Percentiles rank a stretch among this genome's conserved stretches.
Conservation (phyloP, 768 basidiomycete genomes). For the Ephemerocybe angulata region DNA sequence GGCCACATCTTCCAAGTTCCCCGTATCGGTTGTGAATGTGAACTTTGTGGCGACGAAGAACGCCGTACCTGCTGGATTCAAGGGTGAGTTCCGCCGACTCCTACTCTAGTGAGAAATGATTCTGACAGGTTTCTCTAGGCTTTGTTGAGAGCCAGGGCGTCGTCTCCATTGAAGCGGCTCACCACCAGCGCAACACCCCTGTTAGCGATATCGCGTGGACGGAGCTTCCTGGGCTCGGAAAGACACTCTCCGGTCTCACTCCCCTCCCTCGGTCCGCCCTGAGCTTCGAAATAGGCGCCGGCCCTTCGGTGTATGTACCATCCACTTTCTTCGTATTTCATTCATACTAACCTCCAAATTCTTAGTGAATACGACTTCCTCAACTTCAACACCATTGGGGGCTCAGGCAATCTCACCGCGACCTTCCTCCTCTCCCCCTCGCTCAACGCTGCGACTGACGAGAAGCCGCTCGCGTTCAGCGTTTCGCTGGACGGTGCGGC, state of each 20-base stretch:
- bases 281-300: conserved; percentile 59
- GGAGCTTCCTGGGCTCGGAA: conserved; percentile 57
- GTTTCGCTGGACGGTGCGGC: conserved; percentile 46
- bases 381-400: conserved; percentile 48
- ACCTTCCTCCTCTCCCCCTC: conserved; percentile 50
- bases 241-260: conserved; percentile 57
- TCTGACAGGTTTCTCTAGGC: conserved; percentile 27
- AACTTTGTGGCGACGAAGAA: conserved; percentile 37
- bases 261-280: conserved; percentile 52
- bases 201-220: conserved; percentile 55
- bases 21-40: conserved; percentile 28
- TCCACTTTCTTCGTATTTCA: not conserved
- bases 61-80: conserved; percentile 40
- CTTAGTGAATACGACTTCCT: conserved; percentile 62
- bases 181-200: conserved; percentile 44
- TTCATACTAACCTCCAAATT: not conserved
- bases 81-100: conserved; percentile 33
- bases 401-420: conserved; percentile 43
- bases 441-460: conserved; percentile 46
- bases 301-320: conserved; percentile 51
- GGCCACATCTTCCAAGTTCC: conserved; percentile 40
- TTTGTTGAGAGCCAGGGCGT: conserved; percentile 63
- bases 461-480: conserved; percentile 50
- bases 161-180: conserved; percentile 64
- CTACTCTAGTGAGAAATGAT: not conserved